Conservation (phyloP, 140 eudicot species). For the Erigeron philadelphicus region DNA sequence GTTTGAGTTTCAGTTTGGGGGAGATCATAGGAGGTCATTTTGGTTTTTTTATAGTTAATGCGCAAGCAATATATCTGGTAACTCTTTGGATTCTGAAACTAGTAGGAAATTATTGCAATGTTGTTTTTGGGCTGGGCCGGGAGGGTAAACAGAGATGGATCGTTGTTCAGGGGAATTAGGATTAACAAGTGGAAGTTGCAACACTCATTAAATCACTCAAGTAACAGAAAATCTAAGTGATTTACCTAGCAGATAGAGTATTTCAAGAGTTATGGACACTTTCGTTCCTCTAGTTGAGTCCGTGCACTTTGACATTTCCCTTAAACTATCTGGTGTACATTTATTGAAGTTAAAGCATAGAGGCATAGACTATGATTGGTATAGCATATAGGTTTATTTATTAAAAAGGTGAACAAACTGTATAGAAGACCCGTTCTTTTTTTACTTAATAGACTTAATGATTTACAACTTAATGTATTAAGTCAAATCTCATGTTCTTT, state of each 20-base stretch:
- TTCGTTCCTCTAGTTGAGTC: too few species aligned
- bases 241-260: conserved; percentile 3
- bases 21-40: conserved; percentile 8
- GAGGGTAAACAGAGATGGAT: too few species aligned
- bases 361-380: conserved; percentile 6
- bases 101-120: too few species aligned
- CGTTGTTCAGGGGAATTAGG: not conserved
- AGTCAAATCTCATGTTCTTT: too few species aligned
- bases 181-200: not conserved
- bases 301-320: not conserved
- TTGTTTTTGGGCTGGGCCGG: too few species aligned
- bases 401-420: not conserved
- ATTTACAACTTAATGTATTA: too few species aligned
- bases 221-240: not conserved
- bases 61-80: conserved; percentile 8
- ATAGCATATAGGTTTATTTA: conserved; percentile 3
- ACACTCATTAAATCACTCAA: not conserved
- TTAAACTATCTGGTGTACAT: not conserved
- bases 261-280: too few species aligned
- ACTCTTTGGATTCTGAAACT: not conserved
- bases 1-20: conserved; percentile 1
- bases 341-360: not conserved
- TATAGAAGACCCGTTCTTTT: not conserved
- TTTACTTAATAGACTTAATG: too few species aligned
- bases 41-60: conserved; percentile 7